Evolutionary conservation across 1,284 basidiomycete species (phyloP).

Genomic region (Marasmius tenuissimus): DNA sequence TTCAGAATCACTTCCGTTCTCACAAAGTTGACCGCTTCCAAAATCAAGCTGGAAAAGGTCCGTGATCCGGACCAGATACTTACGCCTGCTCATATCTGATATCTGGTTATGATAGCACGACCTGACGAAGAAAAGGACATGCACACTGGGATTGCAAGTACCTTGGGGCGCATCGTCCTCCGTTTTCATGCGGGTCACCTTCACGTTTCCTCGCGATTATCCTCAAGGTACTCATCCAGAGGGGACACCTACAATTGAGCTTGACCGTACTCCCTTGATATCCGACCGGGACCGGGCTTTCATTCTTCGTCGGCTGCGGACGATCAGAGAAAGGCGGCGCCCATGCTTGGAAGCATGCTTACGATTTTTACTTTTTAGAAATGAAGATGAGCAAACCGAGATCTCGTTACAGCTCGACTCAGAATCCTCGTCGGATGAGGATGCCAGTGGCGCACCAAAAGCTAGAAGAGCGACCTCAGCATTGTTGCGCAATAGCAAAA

Average conservation of each 20-base stretch:
- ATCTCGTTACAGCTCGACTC: slow-evolving; percentile 45
- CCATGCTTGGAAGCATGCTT: slow-evolving; percentile 85
- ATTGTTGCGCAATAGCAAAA: slow-evolving; percentile 64
- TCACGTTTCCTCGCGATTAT: slow-evolving; percentile 86
- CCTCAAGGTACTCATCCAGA: slow-evolving; percentile 61
- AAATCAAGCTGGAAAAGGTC: slow-evolving; percentile 86
- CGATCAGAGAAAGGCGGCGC: slow-evolving; percentile 65
- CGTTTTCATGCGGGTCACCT: slow-evolving; percentile 87
- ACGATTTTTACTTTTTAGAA: slow-evolving; percentile 73
- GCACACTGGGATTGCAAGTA: slow-evolving; percentile 85
- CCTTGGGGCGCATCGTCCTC: slow-evolving; percentile 85
- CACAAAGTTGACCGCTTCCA: slow-evolving; percentile 66
- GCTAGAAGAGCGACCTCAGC: slow-evolving; percentile 50
- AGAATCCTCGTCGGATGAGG: slow-evolving; percentile 53
- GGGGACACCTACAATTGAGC: slow-evolving; percentile 75
- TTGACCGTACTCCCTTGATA: slow-evolving; percentile 83
- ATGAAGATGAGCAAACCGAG: slow-evolving; percentile 49
- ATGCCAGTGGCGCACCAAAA: slow-evolving; percentile 37
- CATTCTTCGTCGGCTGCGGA: slow-evolving; percentile 74
- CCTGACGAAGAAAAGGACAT: slow-evolving; percentile 75
- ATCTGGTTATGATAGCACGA: slow-evolving; percentile 59
- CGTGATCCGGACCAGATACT: slow-evolving; percentile 13
- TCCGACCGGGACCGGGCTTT: slow-evolving; percentile 73
- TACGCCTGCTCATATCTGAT: slow-evolving; percentile 4
- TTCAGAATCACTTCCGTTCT: slow-evolving; percentile 76